Evolutionary conservation across 768 basidiomycete species (phyloP).

Genomic region (Xerocomellus chrysenteron): DNA sequence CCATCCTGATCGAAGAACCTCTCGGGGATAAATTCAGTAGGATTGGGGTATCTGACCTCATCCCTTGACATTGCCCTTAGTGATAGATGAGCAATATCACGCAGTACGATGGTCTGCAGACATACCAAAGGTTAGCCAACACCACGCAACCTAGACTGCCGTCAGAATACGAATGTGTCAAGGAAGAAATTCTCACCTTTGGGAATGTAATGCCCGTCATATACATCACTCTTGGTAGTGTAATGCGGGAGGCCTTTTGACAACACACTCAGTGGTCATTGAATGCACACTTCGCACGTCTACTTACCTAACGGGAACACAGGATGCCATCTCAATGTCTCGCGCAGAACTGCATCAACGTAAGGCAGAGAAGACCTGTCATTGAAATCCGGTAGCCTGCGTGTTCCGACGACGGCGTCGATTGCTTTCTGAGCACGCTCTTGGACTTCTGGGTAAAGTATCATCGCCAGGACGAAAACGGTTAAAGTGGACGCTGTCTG

Average conservation of each 20-base stretch:
- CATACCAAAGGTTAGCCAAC: conserved; percentile 31
- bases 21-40: conserved; percentile 29
- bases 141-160: conserved; percentile 27
- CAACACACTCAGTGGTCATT: neutral
- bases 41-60: conserved; percentile 25
- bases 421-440: conserved; percentile 35
- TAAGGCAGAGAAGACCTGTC: conserved; percentile 33
- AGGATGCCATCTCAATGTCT: conserved; percentile 35
- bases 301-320: conserved; percentile 31
- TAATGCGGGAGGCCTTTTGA: conserved; percentile 29
- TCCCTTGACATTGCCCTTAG: conserved; percentile 32
- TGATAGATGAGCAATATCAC: conserved; percentile 5
- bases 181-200: conserved; percentile 18
- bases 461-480: conserved; percentile 36
- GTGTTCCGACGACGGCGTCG: conserved; percentile 29
- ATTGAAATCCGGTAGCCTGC: conserved; percentile 27
- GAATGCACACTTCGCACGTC: neutral
- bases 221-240: conserved; percentile 26
- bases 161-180: conserved; percentile 9
- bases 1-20: conserved; percentile 28
- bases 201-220: conserved; percentile 26
- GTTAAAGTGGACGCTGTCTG: conserved; percentile 35
- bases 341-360: conserved; percentile 34
- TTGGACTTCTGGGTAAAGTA: conserved; percentile 35
- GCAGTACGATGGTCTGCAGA: neutral